These are phyloP conservation scores for Hanseniaspora hatyaiensis DNA, from an alignment of 805 yeast species.

Conservation along the genomic window DNA sequence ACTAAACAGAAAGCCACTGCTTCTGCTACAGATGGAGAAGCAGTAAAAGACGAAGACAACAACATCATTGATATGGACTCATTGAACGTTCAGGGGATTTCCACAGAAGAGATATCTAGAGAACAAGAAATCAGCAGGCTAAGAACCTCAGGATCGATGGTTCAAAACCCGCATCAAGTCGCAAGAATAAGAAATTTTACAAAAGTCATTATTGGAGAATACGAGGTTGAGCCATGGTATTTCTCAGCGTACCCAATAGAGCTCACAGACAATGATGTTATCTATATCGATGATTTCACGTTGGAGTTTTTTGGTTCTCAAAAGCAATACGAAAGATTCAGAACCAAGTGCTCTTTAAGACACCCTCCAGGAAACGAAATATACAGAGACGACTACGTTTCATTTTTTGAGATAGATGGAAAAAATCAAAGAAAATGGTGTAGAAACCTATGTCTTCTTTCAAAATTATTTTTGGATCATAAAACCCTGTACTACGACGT, in stretches of 20 bases:
- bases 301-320: conserved; percentile 76
- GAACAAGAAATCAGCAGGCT: conserved; percentile 88
- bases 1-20: conserved; percentile 20
- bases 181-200: conserved; percentile 80
- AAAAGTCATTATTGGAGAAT: conserved; percentile 73
- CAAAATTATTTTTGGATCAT: conserved; percentile 86
- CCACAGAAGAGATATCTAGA: conserved; percentile 58
- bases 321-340: conserved; percentile 85
- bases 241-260: conserved; percentile 95
- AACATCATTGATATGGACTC: conserved; percentile 79
- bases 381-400: conserved; percentile 80
- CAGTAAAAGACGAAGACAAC: conserved; percentile 20
- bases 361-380: conserved; percentile 99
- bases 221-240: conserved; percentile 96
- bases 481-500: conserved; percentile 94
- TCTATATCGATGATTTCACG: conserved; percentile 86
- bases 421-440: conserved; percentile 95
- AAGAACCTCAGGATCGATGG: conserved; percentile 94
- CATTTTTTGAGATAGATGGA: conserved; percentile 96
- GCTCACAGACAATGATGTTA: conserved; percentile 78
- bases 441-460: conserved; percentile 80
- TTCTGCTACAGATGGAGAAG: conserved; percentile 25
- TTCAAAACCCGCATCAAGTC: conserved; percentile 74
- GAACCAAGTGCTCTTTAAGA: conserved; percentile 73
- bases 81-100: conserved; percentile 71